phyloP scores from a whole-genome alignment of 371 early-diverging fungal species.

The Mucor piriformis region DNA sequence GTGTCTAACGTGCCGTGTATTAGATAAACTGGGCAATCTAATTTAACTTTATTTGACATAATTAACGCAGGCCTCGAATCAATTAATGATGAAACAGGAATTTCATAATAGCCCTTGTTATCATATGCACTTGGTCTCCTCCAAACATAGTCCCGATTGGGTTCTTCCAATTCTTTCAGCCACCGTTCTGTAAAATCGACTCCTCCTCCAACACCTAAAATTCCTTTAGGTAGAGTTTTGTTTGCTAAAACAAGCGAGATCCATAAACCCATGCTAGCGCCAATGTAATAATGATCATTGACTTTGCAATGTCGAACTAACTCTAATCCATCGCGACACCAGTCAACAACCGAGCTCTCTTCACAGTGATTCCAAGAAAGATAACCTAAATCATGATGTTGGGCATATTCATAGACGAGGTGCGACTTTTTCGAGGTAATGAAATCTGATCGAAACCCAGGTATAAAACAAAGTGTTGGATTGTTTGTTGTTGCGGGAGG shows the following conservation, averaged over 20 bases:
- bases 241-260: slow-evolving; percentile 30
- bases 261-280: slow-evolving; percentile 51
- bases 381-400: slow-evolving; percentile 25
- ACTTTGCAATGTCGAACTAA: slow-evolving; percentile 5
- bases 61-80: slow-evolving; percentile 32
- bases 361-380: slow-evolving; percentile 43
- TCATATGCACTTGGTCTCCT: slow-evolving; percentile 40
- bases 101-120: slow-evolving; percentile 37
- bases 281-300: slow-evolving; percentile 19
- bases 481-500: background rate
- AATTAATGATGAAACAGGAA: slow-evolving; percentile 33
- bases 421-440: slow-evolving; percentile 38
- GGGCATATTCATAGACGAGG: slow-evolving; percentile 20
- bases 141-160: slow-evolving; percentile 24
- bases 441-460: slow-evolving; percentile 42
- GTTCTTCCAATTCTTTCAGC: slow-evolving; percentile 33
- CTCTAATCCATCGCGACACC: slow-evolving; percentile 27
- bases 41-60: background rate
- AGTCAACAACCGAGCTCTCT: slow-evolving; percentile 24
- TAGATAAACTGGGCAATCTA: slow-evolving; percentile 27
- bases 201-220: slow-evolving; percentile 44
- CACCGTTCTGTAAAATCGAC: slow-evolving; percentile 45
- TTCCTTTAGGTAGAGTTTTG: slow-evolving; percentile 12
- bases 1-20: slow-evolving; percentile 41
- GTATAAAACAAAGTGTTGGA: slow-evolving; percentile 45